Conservation (phyloP, 129 eudicot genomes). For the Rutidosis leptorrhynchoides region DNA sequence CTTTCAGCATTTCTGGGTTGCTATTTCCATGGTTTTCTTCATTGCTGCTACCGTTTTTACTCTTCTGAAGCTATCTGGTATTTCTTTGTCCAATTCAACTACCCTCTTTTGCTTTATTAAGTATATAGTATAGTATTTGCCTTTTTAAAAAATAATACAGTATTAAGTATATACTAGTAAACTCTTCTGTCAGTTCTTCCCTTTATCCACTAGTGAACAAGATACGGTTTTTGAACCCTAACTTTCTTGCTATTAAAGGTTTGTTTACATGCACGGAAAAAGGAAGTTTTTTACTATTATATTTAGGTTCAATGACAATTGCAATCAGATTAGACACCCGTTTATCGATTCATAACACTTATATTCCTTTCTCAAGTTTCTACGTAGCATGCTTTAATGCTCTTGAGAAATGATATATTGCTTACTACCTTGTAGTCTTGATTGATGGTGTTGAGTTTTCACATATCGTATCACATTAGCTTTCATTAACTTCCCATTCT, state of each 20-base stretch:
- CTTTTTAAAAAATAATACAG: too few species aligned
- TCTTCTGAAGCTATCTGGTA: slow-evolving; percentile 7
- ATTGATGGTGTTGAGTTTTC: neutral
- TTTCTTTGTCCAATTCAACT: too few species aligned
- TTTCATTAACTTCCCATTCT: slow-evolving; percentile 9
- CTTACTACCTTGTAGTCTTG: neutral
- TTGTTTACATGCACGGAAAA: too few species aligned
- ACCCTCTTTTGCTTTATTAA: too few species aligned
- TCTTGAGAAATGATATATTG: slow-evolving; percentile 6
- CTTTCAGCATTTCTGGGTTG: slow-evolving; percentile 6
- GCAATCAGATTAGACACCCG: neutral
- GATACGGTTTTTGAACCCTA: too few species aligned
- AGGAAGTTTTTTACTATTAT: too few species aligned
- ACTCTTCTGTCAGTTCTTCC: too few species aligned
- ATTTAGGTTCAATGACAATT: too few species aligned
- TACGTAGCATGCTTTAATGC: neutral
- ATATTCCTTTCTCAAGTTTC: neutral
- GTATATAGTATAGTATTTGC: too few species aligned
- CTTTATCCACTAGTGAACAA: too few species aligned
- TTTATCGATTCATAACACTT: neutral
- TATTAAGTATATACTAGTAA: too few species aligned
- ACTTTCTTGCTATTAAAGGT: too few species aligned
- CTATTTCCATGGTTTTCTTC: slow-evolving; percentile 7
- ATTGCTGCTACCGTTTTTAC: neutral
- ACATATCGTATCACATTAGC: slow-evolving; percentile 1